Evolutionary conservation across 345 rosid genomes (phyloP), one percentile per base, ranked within the genome.

Genomic region (Aquilaria malaccensis): DNA sequence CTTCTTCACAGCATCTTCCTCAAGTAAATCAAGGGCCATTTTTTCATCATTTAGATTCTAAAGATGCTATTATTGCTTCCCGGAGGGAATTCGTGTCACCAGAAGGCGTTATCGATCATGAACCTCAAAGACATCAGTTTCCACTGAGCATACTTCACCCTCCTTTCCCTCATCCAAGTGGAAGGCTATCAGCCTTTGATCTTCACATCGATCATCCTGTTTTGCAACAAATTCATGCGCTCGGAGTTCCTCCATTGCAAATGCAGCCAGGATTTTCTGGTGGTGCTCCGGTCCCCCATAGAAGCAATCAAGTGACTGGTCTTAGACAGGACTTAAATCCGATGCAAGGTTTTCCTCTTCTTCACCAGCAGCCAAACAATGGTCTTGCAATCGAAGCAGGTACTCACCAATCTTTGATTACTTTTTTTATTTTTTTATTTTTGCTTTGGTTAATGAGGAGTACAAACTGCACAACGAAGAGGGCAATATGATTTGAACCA

Each of bases 171-270:
- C 88, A 81, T 52, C 73, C 79, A 15, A 72, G 58, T 65, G 46
- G 69, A 58, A 85, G 86, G 62, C 58, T 64, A 52, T 30, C 81
- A 50, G 86, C 85, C 54, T 87, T 87, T 74, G 92, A 89, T 70
- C 79, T 75, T 64, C 78, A 81, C 37, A 57, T 79, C 15, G 82
- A 67, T 33, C 87, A 81, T 67, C 87, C 82, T 57, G 59, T 85
- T 66, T 45, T 81, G 58, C 90, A 81, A 64, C 91, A 85, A 78
- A 77, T 93, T 87, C 94, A 76, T 7, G 63, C 80, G 71, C 77
- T 66, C 33, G 86, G 83, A 56, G 77, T 84, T 61, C 87, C 87
- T 64, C 83, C 80, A 5, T 70, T 81, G 5, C 94, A 80, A 68
- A 70, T 74, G 45, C 64, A 72, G 55, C 90, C 67, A 49, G 92